phyloP scores from a whole-genome alignment of 2,329 filamentous ascomycete species.

The Trichoderma lentiforme region DNA sequence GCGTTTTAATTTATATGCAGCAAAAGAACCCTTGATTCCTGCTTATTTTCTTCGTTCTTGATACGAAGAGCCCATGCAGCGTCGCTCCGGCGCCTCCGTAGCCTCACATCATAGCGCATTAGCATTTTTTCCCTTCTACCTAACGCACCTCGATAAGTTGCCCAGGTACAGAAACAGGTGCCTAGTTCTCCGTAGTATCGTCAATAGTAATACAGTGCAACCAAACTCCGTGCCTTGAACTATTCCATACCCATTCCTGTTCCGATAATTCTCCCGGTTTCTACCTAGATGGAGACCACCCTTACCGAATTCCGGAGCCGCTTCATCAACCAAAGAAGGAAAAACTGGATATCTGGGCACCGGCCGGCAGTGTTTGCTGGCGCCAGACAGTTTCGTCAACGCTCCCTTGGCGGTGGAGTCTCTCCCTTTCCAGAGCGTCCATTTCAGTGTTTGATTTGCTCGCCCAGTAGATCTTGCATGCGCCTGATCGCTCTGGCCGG shows the following conservation, averaged over 20 bases:
- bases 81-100: conserved; percentile 10
- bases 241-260: not conserved
- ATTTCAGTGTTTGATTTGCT: not conserved
- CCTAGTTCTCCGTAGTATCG: not conserved
- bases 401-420: conserved; percentile 2
- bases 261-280: not conserved
- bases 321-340: not conserved
- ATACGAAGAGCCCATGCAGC: conserved; percentile 5
- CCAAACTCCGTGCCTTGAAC: not conserved
- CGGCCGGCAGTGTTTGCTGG: not conserved
- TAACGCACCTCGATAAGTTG: not conserved
- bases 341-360: not conserved
- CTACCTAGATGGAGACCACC: not conserved
- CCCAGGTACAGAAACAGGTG: not conserved
- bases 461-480: conserved; percentile 11
- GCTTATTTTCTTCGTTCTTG: not conserved
- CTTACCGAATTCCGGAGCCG: not conserved
- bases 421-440: not conserved
- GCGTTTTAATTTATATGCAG: conserved; percentile 11
- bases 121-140: not conserved
- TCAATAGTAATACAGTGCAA: too few relatives aligned
- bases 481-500: not conserved
- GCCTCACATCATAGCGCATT: conserved; percentile 8
- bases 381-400: not conserved
- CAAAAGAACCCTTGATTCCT: not conserved